phyloP scores from a whole-genome alignment of 768 basidiomycete species.

The Pleurotus citrinopileatus region DNA sequence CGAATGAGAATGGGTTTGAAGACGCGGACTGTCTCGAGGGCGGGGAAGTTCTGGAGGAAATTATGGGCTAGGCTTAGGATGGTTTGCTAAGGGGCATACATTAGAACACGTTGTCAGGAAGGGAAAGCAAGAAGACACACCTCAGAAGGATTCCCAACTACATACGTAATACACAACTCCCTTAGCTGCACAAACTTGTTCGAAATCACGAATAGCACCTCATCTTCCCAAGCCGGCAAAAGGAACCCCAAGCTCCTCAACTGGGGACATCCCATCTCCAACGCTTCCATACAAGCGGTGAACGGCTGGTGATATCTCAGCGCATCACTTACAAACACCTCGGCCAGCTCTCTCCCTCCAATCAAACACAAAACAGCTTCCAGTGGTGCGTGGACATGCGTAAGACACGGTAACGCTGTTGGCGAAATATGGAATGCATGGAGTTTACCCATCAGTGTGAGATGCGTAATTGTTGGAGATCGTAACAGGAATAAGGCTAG shows the following conservation, averaged over 20 bases:
- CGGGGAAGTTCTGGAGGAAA: conserved; percentile 33
- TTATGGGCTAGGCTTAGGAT: conserved; percentile 41
- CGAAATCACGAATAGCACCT: conserved; percentile 40
- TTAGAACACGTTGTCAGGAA: background rate
- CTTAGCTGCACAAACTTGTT: conserved; percentile 32
- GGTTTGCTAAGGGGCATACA: conserved; percentile 24
- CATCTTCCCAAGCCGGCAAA: conserved; percentile 42
- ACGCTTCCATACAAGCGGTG: conserved; percentile 14
- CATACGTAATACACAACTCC: conserved; percentile 39
- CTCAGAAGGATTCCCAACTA: conserved; percentile 34
- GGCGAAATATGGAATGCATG: conserved; percentile 13
- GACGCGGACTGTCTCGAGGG: conserved; percentile 35
- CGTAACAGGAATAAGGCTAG: conserved; percentile 17
- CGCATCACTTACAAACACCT: conserved; percentile 18
- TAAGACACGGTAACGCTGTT: conserved; percentile 15
- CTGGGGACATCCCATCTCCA: conserved; percentile 22
- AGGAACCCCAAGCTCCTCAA: conserved; percentile 27
- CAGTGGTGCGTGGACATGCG: conserved; percentile 16
- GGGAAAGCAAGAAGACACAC: conserved; percentile 22
- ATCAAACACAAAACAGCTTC: conserved; percentile 13
- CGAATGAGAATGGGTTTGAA: conserved; percentile 20
- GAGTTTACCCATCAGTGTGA: conserved; percentile 16
- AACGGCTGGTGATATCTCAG: conserved; percentile 18
- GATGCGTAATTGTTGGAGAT: conserved; percentile 13
- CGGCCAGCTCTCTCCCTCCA: conserved; percentile 13